Percentiles rank a stretch among this genome's conserved stretches.
phyloP scores from a whole-genome alignment of 2,329 filamentous ascomycete species.

The Didymosphaeria variabile region DNA sequence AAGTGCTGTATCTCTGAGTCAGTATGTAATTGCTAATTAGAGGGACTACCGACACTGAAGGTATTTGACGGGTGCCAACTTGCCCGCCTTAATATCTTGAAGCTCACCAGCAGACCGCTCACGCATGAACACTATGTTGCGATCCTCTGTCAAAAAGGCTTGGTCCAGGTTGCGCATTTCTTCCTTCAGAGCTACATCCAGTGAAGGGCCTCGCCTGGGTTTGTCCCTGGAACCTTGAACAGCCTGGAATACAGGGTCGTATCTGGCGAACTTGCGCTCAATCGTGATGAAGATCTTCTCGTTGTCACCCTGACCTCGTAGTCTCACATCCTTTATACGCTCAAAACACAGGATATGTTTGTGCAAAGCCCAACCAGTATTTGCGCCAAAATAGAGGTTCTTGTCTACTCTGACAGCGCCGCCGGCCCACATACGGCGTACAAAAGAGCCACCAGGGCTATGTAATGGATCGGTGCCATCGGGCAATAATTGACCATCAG shows the following conservation, averaged over 20 bases:
- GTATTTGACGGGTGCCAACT: constrained; percentile 45
- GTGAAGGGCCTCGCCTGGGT: constrained; percentile 15
- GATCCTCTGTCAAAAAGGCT: constrained; percentile 63
- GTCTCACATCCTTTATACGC: constrained; percentile 56
- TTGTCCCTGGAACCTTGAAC: not conserved
- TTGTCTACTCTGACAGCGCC: constrained; percentile 69
- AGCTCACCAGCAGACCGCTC: constrained; percentile 54
- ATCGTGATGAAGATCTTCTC: constrained; percentile 68
- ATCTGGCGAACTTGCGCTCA: constrained; percentile 60
- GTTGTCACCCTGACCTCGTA: constrained; percentile 60
- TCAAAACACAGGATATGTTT: constrained; percentile 48
- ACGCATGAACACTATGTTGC: constrained; percentile 72
- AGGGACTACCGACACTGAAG: constrained; percentile 42
- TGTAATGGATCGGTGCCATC: constrained; percentile 89
- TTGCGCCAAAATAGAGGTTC: constrained; percentile 16
- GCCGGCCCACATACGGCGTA: constrained; percentile 87
- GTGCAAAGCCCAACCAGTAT: constrained; percentile 21
- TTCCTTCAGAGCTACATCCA: not conserved
- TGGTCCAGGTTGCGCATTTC: constrained; percentile 33
- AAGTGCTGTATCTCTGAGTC: constrained; percentile 53
- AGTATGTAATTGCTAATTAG: not conserved
- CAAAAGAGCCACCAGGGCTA: constrained; percentile 75
- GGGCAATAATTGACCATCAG: constrained; percentile 69
- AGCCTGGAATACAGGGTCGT: constrained; percentile 27
- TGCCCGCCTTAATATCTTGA: constrained; percentile 36